Percentiles rank a stretch among this genome's conserved stretches.
These are phyloP conservation scores for Nicotiana benthamiana DNA, from an alignment of 257 asterid species.

Conservation along the genomic window DNA sequence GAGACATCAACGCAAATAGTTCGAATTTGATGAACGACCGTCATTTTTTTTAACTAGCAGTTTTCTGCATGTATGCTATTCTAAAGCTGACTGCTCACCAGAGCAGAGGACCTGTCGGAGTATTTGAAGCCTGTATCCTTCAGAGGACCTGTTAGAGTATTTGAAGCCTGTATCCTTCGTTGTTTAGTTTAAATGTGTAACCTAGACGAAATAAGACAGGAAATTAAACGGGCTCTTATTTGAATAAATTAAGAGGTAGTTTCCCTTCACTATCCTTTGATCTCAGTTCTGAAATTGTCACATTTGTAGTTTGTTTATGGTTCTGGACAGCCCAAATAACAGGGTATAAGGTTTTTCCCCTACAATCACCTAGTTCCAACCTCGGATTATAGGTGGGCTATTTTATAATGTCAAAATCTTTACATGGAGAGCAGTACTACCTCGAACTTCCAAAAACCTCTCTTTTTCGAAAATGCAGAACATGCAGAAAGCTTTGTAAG, in stretches of 20 bases:
- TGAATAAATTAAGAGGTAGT: background rate
- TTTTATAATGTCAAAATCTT: background rate
- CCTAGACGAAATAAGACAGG: background rate
- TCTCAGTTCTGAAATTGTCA: background rate
- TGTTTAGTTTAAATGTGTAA: background rate
- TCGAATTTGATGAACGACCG: background rate
- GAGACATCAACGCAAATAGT: background rate
- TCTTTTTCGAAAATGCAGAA: background rate
- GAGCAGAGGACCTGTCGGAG: background rate
- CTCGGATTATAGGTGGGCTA: background rate
- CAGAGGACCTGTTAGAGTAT: background rate
- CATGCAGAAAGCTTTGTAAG: background rate
- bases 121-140: background rate
- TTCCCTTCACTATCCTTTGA: background rate
- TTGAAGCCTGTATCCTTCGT: background rate
- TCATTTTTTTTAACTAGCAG: background rate
- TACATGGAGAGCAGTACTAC: background rate
- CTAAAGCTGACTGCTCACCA: background rate
- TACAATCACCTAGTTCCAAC: background rate
- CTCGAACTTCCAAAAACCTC: background rate
- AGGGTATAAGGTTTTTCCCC: background rate
- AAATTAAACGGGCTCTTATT: background rate
- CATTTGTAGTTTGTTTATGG: background rate
- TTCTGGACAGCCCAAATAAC: background rate
- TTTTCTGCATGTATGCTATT: background rate